phyloP scores from a whole-genome alignment of 108 stramenopile species.

The Pseudonitzschia multiseries region DNA sequence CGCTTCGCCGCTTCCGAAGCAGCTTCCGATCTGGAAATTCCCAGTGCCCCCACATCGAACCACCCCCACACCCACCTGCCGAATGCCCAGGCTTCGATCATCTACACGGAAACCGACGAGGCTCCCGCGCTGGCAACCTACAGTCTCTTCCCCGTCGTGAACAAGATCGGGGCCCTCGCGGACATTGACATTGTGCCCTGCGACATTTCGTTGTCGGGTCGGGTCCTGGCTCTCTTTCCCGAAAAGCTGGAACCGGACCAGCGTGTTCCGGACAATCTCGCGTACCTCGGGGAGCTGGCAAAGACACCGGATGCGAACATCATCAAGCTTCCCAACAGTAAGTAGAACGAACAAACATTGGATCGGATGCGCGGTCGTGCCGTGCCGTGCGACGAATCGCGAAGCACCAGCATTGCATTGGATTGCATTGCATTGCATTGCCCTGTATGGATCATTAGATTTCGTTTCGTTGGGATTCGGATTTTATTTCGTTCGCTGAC shows the following conservation, averaged over 20 bases:
- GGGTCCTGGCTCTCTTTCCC: constrained; percentile 85
- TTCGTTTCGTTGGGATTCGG: neutral
- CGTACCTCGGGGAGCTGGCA: constrained; percentile 79
- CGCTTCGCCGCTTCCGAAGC: constrained; percentile 10
- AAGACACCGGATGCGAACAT: constrained; percentile 79
- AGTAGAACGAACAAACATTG: constrained; percentile 2
- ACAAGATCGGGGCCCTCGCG: constrained; percentile 73
- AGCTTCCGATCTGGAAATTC: constrained; percentile 27
- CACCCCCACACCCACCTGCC: constrained; percentile 66
- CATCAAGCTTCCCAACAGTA: constrained; percentile 76
- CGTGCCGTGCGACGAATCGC: no score
- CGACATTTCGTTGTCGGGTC: constrained; percentile 85
- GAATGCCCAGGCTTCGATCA: constrained; percentile 68
- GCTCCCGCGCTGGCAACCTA: constrained; percentile 93
- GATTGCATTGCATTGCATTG: no score
- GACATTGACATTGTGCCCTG: constrained; percentile 78
- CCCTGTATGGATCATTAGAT: neutral
- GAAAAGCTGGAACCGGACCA: constrained; percentile 73
- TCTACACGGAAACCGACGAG: constrained; percentile 93
- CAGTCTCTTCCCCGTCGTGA: constrained; percentile 79
- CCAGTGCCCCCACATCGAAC: constrained; percentile 78
- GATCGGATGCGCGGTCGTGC: no score
- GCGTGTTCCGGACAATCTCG: constrained; percentile 85
- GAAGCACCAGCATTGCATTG: no score
- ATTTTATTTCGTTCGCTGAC: neutral